phyloP scores from a whole-genome alignment of 163 green algal species.

The Coccomyxa subellipsoidea region DNA sequence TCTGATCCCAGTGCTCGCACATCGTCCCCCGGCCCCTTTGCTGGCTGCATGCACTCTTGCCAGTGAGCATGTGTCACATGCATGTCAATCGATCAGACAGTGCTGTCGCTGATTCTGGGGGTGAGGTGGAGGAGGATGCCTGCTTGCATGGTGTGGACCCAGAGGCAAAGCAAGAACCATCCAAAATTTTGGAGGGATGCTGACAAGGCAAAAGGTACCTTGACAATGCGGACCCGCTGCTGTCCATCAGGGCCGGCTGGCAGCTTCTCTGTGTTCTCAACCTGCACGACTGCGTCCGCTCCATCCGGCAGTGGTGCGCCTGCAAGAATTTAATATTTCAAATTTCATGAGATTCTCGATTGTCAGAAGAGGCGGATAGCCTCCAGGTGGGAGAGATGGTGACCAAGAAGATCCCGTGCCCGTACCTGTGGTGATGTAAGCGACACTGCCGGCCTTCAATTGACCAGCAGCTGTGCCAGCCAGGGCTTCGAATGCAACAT shows the following conservation, averaged over 20 bases:
- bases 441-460: conserved; percentile 60
- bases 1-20: conserved; percentile 80
- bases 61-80: no score
- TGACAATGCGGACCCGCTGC: conserved; percentile 54
- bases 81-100: no score
- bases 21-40: conserved; percentile 63
- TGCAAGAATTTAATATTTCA: neutral
- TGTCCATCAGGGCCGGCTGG: conserved; percentile 13
- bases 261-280: conserved; percentile 82
- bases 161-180: no score
- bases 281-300: conserved; percentile 88
- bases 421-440: conserved; percentile 85
- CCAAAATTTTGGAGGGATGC: neutral
- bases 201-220: no score
- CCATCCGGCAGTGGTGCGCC: conserved; percentile 74
- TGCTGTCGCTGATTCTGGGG: no score
- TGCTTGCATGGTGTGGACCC: no score
- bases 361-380: no score
- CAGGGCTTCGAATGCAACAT: conserved; percentile 67
- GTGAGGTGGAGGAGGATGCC: no score
- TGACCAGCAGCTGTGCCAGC: conserved; percentile 53
- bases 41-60: conserved; percentile 38
- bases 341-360: no score
- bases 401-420: neutral
- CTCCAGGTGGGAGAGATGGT: neutral